Evolutionary conservation across 352 stramenopile species (phyloP).

Genomic region (Bremia lactucae): DNA sequence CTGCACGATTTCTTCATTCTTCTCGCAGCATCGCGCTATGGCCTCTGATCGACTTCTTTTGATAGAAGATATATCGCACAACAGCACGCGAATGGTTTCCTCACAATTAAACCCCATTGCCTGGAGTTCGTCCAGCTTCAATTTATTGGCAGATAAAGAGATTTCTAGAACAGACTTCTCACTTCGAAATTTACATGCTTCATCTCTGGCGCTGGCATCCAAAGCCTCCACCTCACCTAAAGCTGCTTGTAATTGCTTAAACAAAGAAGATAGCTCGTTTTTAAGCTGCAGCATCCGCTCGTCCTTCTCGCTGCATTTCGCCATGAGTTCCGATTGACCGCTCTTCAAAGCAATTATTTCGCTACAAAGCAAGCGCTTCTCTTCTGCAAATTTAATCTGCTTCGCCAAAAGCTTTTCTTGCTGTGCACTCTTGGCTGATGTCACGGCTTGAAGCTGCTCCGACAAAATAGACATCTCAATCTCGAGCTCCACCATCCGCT

Average conservation of each 20-base stretch:
- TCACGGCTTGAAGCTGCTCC: not conserved
- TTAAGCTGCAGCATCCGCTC: constrained; percentile 5
- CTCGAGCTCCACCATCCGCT: not conserved
- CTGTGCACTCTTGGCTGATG: not conserved
- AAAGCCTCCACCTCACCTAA: constrained; percentile 12
- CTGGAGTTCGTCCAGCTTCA: constrained; percentile 6
- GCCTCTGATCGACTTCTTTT: constrained; percentile 9
- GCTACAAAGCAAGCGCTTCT: constrained; percentile 6
- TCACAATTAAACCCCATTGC: constrained; percentile 11
- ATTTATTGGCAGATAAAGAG: constrained; percentile 7
- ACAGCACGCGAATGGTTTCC: constrained; percentile 14
- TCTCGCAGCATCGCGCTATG: constrained; percentile 9
- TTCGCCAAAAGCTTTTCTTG: constrained; percentile 1
- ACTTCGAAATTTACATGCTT: constrained; percentile 10
- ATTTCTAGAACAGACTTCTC: constrained; percentile 12
- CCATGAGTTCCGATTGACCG: constrained; percentile 1
- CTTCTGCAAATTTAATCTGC: constrained; percentile 4
- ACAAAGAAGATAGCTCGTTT: constrained; percentile 2
- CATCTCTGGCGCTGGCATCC: constrained; percentile 10
- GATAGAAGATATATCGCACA: constrained; percentile 10
- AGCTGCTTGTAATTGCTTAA: constrained; percentile 1
- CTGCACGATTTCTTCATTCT: not conserved
- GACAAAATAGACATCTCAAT: not conserved
- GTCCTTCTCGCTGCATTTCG: constrained; percentile 4
- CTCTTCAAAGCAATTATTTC: constrained; percentile 3